Evolutionary conservation across 164 flowering plant species (phyloP).

Genomic region (Cinnamomum micranthum): DNA sequence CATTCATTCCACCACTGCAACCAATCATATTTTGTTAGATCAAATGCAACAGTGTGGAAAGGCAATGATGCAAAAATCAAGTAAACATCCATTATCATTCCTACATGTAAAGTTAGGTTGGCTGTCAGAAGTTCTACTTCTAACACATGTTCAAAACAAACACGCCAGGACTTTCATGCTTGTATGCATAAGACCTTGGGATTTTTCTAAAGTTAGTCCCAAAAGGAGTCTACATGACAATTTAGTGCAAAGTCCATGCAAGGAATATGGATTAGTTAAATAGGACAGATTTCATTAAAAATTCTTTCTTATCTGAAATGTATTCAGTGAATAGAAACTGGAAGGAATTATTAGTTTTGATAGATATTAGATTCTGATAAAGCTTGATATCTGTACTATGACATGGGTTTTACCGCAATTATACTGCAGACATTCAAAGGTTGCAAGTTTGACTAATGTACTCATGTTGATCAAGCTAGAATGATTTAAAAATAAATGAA

Average conservation of each 20-base stretch:
- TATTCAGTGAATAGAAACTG: background rate
- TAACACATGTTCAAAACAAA: background rate
- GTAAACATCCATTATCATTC: background rate
- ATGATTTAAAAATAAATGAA: too few species aligned
- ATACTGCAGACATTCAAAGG: too few species aligned
- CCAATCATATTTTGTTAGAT: background rate
- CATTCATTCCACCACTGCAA: slow-evolving; percentile 57
- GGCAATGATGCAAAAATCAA: background rate
- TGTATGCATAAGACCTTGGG: too few species aligned
- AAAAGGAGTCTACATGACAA: too few species aligned
- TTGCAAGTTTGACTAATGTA: too few species aligned
- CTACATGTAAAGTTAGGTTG: background rate
- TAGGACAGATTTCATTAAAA: background rate
- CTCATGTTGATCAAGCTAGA: too few species aligned
- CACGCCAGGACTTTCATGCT: too few species aligned
- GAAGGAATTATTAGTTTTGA: background rate
- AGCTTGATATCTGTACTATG: too few species aligned
- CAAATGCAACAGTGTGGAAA: background rate
- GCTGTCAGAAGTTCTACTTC: background rate
- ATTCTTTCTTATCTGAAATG: background rate
- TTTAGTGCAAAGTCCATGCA: too few species aligned
- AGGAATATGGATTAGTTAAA: too few species aligned
- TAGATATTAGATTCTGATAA: background rate
- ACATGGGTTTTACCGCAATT: too few species aligned
- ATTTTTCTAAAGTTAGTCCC: too few species aligned